Evolutionary conservation across 2,329 filamentous ascomycete species (phyloP).

Genomic region (Thelonectria rubi): DNA sequence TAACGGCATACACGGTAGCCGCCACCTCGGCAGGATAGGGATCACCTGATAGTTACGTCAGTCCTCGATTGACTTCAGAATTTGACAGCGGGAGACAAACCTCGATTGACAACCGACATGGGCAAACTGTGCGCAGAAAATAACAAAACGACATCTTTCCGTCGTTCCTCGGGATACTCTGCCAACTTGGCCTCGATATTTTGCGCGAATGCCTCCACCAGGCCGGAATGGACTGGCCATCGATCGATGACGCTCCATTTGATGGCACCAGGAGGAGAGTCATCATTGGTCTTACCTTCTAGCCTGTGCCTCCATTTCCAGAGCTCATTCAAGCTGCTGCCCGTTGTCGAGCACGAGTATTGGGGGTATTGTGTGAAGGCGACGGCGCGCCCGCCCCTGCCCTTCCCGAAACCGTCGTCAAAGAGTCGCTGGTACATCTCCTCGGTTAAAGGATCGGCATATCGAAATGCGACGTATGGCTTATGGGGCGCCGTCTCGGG

Average conservation of each 20-base stretch:
- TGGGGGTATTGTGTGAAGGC: slow-evolving; percentile 99
- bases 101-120: slow-evolving; percentile 96
- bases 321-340: slow-evolving; percentile 93
- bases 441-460: slow-evolving; percentile 92
- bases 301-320: slow-evolving; percentile 96
- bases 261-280: slow-evolving; percentile 72
- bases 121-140: slow-evolving; percentile 97
- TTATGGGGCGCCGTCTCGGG: slow-evolving; percentile 96
- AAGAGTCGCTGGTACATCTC: slow-evolving; percentile 87
- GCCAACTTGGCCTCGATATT: slow-evolving; percentile 88
- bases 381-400: slow-evolving; percentile 90
- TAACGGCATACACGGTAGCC: slow-evolving; percentile 96
- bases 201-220: slow-evolving; percentile 90
- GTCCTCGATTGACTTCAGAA: slow-evolving; percentile 11
- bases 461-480: slow-evolving; percentile 96
- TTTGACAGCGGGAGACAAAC: slow-evolving; percentile 50
- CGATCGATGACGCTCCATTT: slow-evolving; percentile 98
- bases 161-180: slow-evolving; percentile 83
- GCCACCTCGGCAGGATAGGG: slow-evolving; percentile 96
- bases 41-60: slow-evolving; percentile 69
- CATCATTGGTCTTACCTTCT: slow-evolving; percentile 75
- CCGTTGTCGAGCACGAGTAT: slow-evolving; percentile 97
- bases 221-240: slow-evolving; percentile 90
- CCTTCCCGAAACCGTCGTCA: slow-evolving; percentile 88
- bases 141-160: slow-evolving; percentile 83